These are phyloP conservation scores for Fusarium sp. DNA, from an alignment of 2,329 filamentous ascomycete species.

Conservation along the genomic window DNA sequence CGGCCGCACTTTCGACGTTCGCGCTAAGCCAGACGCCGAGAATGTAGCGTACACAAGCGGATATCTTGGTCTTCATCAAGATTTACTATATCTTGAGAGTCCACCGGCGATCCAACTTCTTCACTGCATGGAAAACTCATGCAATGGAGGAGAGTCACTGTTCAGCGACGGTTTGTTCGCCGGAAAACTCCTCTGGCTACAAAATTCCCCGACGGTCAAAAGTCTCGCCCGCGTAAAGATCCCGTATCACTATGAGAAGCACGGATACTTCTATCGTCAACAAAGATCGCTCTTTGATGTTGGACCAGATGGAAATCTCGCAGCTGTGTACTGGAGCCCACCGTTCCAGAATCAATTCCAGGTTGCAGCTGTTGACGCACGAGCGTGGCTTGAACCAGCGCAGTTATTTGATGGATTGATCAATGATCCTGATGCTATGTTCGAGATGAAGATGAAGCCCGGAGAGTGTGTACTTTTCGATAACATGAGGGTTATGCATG, in stretches of 20 bases:
- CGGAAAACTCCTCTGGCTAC: conserved; percentile 53
- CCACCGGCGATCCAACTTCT: conserved; percentile 87
- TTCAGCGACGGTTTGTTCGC: conserved; percentile 83
- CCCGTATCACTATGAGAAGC: conserved; percentile 77
- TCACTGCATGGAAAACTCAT: conserved; percentile 87
- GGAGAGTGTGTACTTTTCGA: conserved; percentile 96
- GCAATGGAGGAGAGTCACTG: conserved; percentile 83
- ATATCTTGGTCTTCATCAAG: conserved; percentile 90
- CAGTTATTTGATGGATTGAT: conserved; percentile 68
- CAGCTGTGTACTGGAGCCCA: conserved; percentile 72
- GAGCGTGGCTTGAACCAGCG: conserved; percentile 62
- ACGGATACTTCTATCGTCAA: conserved; percentile 71
- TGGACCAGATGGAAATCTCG: conserved; percentile 39
- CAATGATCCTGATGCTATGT: conserved; percentile 68
- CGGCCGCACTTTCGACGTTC: conserved; percentile 90
- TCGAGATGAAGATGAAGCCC: conserved; percentile 77
- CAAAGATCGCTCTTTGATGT: conserved; percentile 65
- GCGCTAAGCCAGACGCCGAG: conserved; percentile 80
- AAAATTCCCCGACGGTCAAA: conserved; percentile 41
- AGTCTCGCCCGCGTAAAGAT: conserved; percentile 59
- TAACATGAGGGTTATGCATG: conserved; percentile 87
- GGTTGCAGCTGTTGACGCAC: conserved; percentile 37
- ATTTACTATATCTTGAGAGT: conserved; percentile 85
- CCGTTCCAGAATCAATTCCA: conserved; percentile 76
- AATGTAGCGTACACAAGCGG: conserved; percentile 92